phyloP scores from a whole-genome alignment of 306 rosid genomes.

The Glycine soja region DNA sequence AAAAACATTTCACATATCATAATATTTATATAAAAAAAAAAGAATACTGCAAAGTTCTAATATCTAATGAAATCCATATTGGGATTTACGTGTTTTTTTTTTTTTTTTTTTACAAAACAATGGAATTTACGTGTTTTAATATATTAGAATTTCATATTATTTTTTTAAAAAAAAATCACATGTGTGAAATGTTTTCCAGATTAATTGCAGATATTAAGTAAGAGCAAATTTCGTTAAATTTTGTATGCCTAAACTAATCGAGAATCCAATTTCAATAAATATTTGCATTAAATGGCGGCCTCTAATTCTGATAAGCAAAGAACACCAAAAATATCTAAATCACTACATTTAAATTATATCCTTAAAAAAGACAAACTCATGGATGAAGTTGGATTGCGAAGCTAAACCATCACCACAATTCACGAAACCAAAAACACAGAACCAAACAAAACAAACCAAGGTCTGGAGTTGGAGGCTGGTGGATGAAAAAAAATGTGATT shows the following conservation, averaged over 20 bases:
- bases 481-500: no score
- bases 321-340: not conserved
- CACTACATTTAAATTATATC: not conserved
- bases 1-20: no score
- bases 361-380: not conserved
- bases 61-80: no score
- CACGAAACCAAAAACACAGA: not conserved
- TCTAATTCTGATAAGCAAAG: no score
- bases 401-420: slow-evolving; percentile 24
- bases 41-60: no score
- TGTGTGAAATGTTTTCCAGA: not conserved
- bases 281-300: no score
- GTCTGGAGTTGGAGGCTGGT: slow-evolving; percentile 60
- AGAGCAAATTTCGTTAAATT: not conserved
- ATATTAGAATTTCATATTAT: not conserved
- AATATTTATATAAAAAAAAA: no score
- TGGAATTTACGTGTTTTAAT: no score
- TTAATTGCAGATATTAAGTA: not conserved
- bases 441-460: slow-evolving; percentile 54
- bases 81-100: no score
- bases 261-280: not conserved
- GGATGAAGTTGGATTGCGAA: not conserved
- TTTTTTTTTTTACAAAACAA: no score
- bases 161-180: not conserved
- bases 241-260: no score